These are phyloP conservation scores for Groenewaldozyma sp. DNA, from an alignment of 1,139 yeast species.

Conservation along the genomic window DNA sequence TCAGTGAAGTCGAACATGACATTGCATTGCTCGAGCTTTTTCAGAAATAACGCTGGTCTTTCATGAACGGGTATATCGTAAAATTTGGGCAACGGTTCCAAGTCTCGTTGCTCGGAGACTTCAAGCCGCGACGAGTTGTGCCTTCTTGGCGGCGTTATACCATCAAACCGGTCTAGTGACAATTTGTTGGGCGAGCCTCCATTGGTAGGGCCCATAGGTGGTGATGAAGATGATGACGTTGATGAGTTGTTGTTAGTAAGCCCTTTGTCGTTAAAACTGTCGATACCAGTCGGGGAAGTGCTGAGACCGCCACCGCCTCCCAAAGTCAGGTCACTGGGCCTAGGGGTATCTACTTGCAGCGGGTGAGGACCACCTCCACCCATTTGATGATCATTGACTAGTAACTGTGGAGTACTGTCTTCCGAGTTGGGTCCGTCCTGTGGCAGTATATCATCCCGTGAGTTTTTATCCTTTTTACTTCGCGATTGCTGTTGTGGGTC, in stretches of 20 bases:
- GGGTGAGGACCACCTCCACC: too few relatives aligned
- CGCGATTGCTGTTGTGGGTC: neutral
- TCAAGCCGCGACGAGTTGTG: conserved; percentile 93
- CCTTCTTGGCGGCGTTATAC: conserved; percentile 71
- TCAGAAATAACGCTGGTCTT: conserved; percentile 70
- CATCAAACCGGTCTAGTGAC: conserved; percentile 32
- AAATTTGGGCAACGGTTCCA: conserved; percentile 75
- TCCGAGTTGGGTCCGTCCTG: neutral
- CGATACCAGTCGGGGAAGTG: too few relatives aligned
- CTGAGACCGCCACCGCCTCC: too few relatives aligned
- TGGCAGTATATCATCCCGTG: too few relatives aligned
- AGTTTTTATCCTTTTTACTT: neutral
- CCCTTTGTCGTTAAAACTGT: conserved; percentile 5
- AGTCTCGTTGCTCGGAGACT: conserved; percentile 58
- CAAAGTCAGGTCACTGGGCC: conserved; percentile 4
- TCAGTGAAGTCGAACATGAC: conserved; percentile 89
- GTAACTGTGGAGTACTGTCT: neutral
- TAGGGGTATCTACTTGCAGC: too few relatives aligned
- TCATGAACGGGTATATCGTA: conserved; percentile 87
- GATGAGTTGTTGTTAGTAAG: conserved; percentile 4
- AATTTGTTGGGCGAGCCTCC: conserved; percentile 13
- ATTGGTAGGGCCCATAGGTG: neutral
- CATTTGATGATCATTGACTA: too few relatives aligned
- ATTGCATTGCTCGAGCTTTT: conserved; percentile 90
- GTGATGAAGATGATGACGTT: neutral